Base-by-base conservation (phyloP, 768 basidiomycete genomes). In the Suillus spraguei region DNA sequence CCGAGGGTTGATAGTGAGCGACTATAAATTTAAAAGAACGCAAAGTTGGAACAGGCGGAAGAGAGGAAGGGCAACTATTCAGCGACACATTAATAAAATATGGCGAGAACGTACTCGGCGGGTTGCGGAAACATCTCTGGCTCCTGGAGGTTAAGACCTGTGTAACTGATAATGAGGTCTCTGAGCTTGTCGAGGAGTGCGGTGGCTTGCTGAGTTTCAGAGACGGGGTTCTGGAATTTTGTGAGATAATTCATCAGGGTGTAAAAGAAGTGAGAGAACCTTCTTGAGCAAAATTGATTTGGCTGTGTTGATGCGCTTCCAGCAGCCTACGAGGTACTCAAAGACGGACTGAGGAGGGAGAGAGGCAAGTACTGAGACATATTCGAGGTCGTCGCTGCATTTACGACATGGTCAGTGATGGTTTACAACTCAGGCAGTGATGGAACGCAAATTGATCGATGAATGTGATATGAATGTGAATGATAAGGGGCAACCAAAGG, bases 41-140 rank as follows among this genome's bases (percentile, higher is more conserved):
- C 42, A 38, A 20, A 13, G 17, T 53, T 20, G 10, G 22, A 16
- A 39, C 38, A 28, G 17, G 17, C 28, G 10, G 20, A 53, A 33
- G 20, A 53, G 17, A 33, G 5, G 11, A 63, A 55, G 32, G 5
- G 36, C 53, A 55, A 9, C 10, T 28, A 28, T 17, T 42, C 39
- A 44, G 24, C 36, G 9, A 61, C 33, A 17, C 35, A 8, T 44
- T 35, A 36, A 53, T 16, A 22, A 47, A 4, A 47, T 44, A 36
- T 39, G 14, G 14, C 16, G 38, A 17, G 54, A 32, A 79, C 85
- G 64, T 74, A 92, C 95, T 86, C 84, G 60, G 76, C 61, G 11
- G 95, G 96, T 68, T 97, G 94, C 55, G 94, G 92, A 68, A 99
- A 99, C 90, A 98, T 96, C 44, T 88, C 88, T 1, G 96, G 92